Base-by-base conservation (phyloP, 2,329 filamentous ascomycete species). In the Cryoendolithus antarcticus region DNA sequence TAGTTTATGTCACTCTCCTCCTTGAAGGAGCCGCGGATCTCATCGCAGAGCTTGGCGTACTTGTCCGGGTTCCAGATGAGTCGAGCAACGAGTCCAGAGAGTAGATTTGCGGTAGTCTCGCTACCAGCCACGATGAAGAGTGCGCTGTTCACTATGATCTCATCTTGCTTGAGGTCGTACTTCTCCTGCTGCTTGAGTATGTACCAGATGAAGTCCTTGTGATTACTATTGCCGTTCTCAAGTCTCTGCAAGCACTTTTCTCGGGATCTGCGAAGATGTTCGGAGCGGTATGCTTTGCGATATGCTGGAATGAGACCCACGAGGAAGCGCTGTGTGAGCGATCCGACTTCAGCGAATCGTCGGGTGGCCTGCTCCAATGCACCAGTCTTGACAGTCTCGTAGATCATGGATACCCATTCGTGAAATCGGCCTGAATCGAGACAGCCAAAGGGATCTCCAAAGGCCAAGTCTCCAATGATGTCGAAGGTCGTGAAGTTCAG, bases 41-140 rank as follows among this genome's bases (percentile, higher is more conserved):
- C 80, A 1, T 59, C 47, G 44, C 70, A 67, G 35, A 84, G 61
- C 21, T 65, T 67, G 2, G 56, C 52, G 38, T 80, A 69, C 10
- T 67, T 67, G 0, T 45, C 28, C 0, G 76, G 76, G 48, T 76
- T 74, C 50, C 75, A 76, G 24, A 86, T 65, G 4, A 86, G 61
- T 56, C 76, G 77, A 61, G 86, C 86, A 46, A 86, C 82, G 0
- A 86, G 71, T 2, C 77, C 70, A 2, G 72, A 71, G 0, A 86
- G 67, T 2, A 73, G 73, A 50, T 86, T 86, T 34, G 80, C 82
- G 0, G 82, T 88, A 1, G 82, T 88, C 58, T 89, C 83, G 2
- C 74, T 80, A 3, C 83, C 83, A 1, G 82, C 83, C 47, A 81
- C 69, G 45, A 67, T 63, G 34, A 63, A 49, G 4, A 57, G 39